Conservation (phyloP, 2,329 filamentous ascomycete genomes). For the Colletotrichum spinosum region DNA sequence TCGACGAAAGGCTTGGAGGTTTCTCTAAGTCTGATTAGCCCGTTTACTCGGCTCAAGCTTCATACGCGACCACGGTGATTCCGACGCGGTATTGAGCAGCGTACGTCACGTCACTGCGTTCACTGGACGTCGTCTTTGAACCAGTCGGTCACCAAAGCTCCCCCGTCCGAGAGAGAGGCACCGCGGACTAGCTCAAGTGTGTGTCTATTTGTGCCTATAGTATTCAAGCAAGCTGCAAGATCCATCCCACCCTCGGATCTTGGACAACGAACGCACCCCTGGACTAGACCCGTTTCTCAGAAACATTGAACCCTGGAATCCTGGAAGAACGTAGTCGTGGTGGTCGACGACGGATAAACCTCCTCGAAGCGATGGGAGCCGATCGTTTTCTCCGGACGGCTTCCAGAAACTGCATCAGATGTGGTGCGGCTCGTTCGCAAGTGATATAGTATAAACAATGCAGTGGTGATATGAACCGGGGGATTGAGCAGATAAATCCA, state of each 20-base stretch:
- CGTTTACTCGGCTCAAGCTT: background rate
- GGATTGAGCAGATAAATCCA: background rate
- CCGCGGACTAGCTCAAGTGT: background rate
- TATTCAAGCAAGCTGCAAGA: conserved; percentile 4
- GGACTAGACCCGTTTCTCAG: conserved; percentile 6
- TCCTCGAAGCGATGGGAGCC: conserved; percentile 1
- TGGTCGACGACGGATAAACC: background rate
- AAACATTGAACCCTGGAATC: background rate
- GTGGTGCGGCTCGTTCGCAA: background rate
- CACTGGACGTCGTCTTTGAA: background rate
- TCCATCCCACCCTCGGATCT: conserved; percentile 18
- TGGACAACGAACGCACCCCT: background rate
- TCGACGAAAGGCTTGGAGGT: background rate
- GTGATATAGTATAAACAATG: no score
- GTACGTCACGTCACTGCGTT: conserved; percentile 2
- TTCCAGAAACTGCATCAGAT: background rate
- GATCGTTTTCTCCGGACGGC: background rate
- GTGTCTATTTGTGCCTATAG: conserved; percentile 6
- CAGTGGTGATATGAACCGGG: background rate
- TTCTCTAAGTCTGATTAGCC: background rate
- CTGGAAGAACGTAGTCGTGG: background rate
- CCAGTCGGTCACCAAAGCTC: conserved; percentile 7
- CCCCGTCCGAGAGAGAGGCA: background rate
- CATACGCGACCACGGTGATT: conserved; percentile 13
- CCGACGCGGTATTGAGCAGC: background rate